phyloP scores from a whole-genome alignment of 148 eudicot species.

The Pharnaceum exiguum region DNA sequence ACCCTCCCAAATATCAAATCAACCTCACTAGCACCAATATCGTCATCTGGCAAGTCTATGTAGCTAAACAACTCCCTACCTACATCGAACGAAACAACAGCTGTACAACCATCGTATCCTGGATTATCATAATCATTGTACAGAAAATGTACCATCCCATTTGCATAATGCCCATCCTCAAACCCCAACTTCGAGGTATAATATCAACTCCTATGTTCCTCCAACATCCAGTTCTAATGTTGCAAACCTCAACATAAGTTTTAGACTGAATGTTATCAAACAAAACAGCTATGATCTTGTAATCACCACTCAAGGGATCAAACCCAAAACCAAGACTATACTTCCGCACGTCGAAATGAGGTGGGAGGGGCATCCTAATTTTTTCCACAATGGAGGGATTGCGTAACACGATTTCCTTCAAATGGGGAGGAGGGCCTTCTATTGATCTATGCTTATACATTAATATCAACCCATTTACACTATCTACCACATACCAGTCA shows the following conservation, averaged over 20 bases:
- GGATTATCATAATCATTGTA: neutral
- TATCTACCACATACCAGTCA: neutral
- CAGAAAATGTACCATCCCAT: neutral
- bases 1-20: too few relatives aligned
- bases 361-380: neutral
- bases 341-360: neutral
- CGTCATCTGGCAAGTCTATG: neutral
- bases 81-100: neutral
- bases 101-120: neutral
- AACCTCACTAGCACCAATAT: too few relatives aligned
- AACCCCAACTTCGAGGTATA: neutral
- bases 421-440: too few relatives aligned
- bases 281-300: neutral
- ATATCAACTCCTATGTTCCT: neutral
- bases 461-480: slow-evolving; percentile 6
- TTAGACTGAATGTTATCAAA: neutral
- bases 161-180: neutral
- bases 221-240: slow-evolving; percentile 2
- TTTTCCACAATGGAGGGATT: slow-evolving; percentile 1
- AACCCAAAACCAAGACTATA: neutral
- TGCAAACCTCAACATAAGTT: neutral
- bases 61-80: neutral
- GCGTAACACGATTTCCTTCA: neutral
- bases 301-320: slow-evolving; percentile 1
- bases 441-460: too few relatives aligned